Evolutionary conservation across 2,329 filamentous ascomycete species (phyloP).

Genomic region (Ceratocystis ficicola): DNA sequence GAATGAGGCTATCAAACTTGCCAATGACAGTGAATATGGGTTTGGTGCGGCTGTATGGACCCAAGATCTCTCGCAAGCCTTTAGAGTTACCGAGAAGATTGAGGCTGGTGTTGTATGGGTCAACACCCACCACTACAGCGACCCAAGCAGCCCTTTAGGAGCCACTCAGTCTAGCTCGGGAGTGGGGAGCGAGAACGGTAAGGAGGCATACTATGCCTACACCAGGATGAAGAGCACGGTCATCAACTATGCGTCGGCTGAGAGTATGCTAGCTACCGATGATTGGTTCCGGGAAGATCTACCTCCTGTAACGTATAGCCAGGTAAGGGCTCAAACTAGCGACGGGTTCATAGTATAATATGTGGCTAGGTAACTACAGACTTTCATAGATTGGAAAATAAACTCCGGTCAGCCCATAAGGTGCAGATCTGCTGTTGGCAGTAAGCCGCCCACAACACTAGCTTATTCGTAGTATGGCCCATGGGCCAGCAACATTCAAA

Average conservation of each 20-base stretch:
- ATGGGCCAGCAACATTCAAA: too few relatives aligned
- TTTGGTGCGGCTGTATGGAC: conserved; percentile 47
- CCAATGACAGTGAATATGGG: conserved; percentile 41
- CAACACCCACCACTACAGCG: conserved; percentile 56
- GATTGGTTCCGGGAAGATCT: conserved; percentile 56
- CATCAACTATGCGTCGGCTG: conserved; percentile 51
- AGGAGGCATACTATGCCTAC: conserved; percentile 50
- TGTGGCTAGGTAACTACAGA: too few relatives aligned
- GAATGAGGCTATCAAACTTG: conserved; percentile 28
- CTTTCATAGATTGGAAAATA: too few relatives aligned
- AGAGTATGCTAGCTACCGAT: conserved; percentile 41
- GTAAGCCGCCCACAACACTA: too few relatives aligned
- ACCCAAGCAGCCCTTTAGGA: conserved; percentile 60
- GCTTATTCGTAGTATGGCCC: too few relatives aligned
- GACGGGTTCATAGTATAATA: too few relatives aligned
- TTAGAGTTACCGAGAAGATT: conserved; percentile 39
- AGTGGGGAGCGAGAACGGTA: conserved; percentile 60
- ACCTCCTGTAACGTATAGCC: conserved; percentile 34
- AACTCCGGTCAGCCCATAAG: too few relatives aligned
- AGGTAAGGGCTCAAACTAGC: background rate
- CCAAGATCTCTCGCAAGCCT: conserved; percentile 37
- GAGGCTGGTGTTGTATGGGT: conserved; percentile 51
- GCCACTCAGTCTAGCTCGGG: conserved; percentile 50
- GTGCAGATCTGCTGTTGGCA: too few relatives aligned
- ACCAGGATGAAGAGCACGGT: conserved; percentile 53